Conservation (phyloP, 2,329 filamentous ascomycete genomes). For the Verticillium nubilum region DNA sequence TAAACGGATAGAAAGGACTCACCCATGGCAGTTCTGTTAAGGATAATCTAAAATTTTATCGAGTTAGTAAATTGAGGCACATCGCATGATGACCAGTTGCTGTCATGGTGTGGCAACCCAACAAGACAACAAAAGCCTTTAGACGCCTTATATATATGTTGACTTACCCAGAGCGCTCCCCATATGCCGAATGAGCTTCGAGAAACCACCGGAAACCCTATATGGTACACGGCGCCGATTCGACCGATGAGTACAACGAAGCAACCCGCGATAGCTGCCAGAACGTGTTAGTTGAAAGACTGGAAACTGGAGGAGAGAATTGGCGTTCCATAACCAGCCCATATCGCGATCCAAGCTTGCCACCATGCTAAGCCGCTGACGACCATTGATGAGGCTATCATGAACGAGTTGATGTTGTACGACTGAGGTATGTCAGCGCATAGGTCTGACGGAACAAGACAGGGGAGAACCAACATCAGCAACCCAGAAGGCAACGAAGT, state of each 20-base stretch:
- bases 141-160: too few relatives aligned
- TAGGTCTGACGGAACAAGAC: background rate
- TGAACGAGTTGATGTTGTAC: constrained; percentile 87
- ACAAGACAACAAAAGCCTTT: background rate
- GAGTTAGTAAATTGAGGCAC: background rate
- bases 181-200: constrained; percentile 82
- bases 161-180: constrained; percentile 71
- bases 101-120: background rate
- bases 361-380: constrained; percentile 78
- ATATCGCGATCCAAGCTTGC: constrained; percentile 87
- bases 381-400: constrained; percentile 55
- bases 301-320: too few relatives aligned
- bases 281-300: too few relatives aligned
- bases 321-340: constrained; percentile 85
- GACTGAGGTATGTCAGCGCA: constrained; percentile 30
- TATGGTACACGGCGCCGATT: constrained; percentile 82
- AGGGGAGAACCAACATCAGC: constrained; percentile 43
- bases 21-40: constrained; percentile 80
- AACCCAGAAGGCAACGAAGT: constrained; percentile 86
- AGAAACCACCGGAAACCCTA: constrained; percentile 78
- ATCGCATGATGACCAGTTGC: background rate
- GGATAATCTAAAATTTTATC: constrained; percentile 43
- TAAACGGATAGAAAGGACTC: constrained; percentile 15
- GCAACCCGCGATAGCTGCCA: constrained; percentile 59
- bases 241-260: constrained; percentile 77